A percentile compares a stretch with the other conserved stretches of the same genome.
These are phyloP conservation scores for Sporisorium graminicola DNA, from an alignment of 1,284 basidiomycete species.

Conservation along the genomic window DNA sequence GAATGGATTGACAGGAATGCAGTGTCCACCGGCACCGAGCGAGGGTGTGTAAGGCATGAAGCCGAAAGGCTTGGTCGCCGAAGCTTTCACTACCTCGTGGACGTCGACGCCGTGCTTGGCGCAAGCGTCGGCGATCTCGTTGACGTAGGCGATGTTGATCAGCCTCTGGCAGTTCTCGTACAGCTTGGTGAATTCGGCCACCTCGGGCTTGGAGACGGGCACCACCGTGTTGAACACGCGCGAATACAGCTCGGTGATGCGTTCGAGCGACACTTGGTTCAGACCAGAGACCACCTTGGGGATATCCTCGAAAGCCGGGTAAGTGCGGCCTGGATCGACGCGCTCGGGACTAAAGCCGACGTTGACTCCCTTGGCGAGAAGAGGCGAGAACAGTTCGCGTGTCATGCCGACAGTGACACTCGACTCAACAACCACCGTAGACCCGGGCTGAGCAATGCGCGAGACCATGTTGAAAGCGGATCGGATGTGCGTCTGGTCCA, in stretches of 20 bases:
- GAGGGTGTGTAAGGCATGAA: conserved; percentile 38
- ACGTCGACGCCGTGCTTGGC: conserved; percentile 33
- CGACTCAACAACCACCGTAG: conserved; percentile 42
- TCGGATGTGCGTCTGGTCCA: conserved; percentile 32
- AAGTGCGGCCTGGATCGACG: conserved; percentile 37
- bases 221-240: conserved; percentile 35
- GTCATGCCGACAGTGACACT: conserved; percentile 43
- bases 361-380: conserved; percentile 25
- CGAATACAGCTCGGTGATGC: conserved; percentile 33
- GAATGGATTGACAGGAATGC: conserved; percentile 44
- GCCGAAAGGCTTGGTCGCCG: conserved; percentile 40
- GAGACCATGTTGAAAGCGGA: conserved; percentile 34
- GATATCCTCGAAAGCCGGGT: conserved; percentile 38
- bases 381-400: conserved; percentile 30
- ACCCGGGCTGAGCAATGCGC: conserved; percentile 24
- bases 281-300: conserved; percentile 45
- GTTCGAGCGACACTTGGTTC: conserved; percentile 21
- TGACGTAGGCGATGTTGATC: conserved; percentile 48
- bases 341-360: conserved; percentile 43
- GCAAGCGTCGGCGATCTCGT: conserved; percentile 48
- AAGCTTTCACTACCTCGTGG: conserved; percentile 36
- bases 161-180: conserved; percentile 46
- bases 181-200: conserved; percentile 42
- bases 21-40: conserved; percentile 40
- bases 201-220: conserved; percentile 30